Evolutionary conservation across 345 rosid species (phyloP).

Genomic region (Gossypium stocksii): DNA sequence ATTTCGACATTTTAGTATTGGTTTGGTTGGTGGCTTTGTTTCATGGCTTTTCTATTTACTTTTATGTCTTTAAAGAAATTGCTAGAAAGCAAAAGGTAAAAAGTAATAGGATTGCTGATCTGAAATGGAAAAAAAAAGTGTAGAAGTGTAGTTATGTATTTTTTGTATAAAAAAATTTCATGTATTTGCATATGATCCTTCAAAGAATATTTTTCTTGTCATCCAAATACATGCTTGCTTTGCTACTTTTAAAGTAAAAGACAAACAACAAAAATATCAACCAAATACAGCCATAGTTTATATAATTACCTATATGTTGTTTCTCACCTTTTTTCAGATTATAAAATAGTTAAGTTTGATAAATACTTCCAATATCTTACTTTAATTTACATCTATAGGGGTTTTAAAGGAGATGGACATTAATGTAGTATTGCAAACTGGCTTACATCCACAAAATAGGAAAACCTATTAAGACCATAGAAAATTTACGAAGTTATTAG

Average conservation of each 20-base stretch:
- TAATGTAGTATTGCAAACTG: background rate
- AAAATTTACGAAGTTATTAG: background rate
- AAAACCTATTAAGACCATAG: background rate
- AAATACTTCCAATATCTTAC: background rate
- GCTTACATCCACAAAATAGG: background rate
- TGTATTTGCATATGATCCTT: background rate
- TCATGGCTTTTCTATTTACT: background rate
- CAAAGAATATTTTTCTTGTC: background rate
- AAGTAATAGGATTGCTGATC: background rate
- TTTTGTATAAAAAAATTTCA: background rate
- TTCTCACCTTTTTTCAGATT: background rate
- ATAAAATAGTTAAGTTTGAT: background rate
- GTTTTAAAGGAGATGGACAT: background rate
- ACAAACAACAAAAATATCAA: background rate
- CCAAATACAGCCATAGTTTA: background rate
- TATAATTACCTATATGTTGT: background rate
- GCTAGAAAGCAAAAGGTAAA: background rate
- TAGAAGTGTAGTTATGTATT: background rate
- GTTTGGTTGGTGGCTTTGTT: background rate
- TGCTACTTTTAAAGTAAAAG: background rate
- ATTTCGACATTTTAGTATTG: background rate
- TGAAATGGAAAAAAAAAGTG: background rate
- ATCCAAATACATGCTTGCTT: too few relatives aligned
- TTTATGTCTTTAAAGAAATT: background rate
- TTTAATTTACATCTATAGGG: background rate